These are phyloP conservation scores for Hypomyces perniciosus DNA, from an alignment of 2,329 filamentous ascomycete genomes.

Conservation along the genomic window DNA sequence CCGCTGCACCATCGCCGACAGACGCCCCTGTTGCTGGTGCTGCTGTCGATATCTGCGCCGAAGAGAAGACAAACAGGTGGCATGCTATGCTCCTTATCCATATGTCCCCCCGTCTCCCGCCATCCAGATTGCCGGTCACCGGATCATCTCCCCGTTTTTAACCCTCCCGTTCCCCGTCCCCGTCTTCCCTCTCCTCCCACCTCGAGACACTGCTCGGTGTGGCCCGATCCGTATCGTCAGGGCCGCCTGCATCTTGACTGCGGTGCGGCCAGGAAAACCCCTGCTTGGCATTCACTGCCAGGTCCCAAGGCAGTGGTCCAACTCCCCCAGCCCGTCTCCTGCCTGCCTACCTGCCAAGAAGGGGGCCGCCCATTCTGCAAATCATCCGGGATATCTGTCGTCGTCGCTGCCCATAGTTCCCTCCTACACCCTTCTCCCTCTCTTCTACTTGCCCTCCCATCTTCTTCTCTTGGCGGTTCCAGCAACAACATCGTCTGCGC, in stretches of 20 bases:
- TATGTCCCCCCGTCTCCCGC: background rate
- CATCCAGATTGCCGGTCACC: slow-evolving; percentile 1
- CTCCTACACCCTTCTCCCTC: background rate
- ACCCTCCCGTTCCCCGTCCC: background rate
- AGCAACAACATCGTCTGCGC: background rate
- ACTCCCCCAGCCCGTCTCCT: background rate
- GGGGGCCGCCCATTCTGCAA: slow-evolving; percentile 8
- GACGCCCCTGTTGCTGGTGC: background rate
- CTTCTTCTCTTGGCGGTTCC: background rate
- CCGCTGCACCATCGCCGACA: background rate
- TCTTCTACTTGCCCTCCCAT: background rate
- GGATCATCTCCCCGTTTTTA: slow-evolving; percentile 8
- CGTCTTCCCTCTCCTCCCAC: background rate
- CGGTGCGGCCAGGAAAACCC: slow-evolving; percentile 10
- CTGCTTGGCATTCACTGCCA: slow-evolving; percentile 2
- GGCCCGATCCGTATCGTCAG: slow-evolving; percentile 1
- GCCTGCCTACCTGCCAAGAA: background rate
- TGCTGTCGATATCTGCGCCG: too few relatives aligned
- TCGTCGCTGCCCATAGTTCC: background rate
- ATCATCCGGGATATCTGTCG: slow-evolving; percentile 1
- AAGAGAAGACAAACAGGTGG: too few relatives aligned
- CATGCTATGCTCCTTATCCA: background rate
- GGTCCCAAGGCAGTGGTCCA: slow-evolving; percentile 9
- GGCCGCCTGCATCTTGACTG: slow-evolving; percentile 3
- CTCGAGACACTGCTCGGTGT: slow-evolving; percentile 1